Percentiles rank a stretch among this genome's conserved stretches.
Conservation (phyloP, 805 yeast species). For the Yarrowia hollandica region DNA sequence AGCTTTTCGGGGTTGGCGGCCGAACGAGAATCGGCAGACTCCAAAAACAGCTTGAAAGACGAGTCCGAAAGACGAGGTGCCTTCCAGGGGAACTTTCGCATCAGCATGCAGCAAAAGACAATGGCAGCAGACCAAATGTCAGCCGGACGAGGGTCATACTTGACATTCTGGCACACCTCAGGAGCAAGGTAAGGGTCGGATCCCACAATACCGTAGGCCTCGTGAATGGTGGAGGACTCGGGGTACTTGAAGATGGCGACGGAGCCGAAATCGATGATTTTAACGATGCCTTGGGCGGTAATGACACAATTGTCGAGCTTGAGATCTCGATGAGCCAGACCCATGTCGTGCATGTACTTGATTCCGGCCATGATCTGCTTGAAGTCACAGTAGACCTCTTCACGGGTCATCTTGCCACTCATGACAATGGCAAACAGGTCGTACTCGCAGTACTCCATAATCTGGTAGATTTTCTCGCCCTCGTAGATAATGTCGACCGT, state of each 20-base stretch:
- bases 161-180: conserved; percentile 62
- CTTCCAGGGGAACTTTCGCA: conserved; percentile 93
- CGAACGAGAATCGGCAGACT: background rate
- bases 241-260: conserved; percentile 79
- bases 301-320: conserved; percentile 94
- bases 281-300: conserved; percentile 67
- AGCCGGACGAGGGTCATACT: conserved; percentile 81
- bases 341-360: conserved; percentile 70
- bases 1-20: conserved; percentile 9
- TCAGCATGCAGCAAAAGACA: conserved; percentile 84
- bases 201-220: conserved; percentile 86
- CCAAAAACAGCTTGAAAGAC: conserved; percentile 63
- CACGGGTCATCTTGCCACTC: conserved; percentile 73
- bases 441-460: conserved; percentile 90
- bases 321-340: conserved; percentile 89
- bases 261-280: conserved; percentile 90
- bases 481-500: conserved; percentile 80
- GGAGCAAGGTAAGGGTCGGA: conserved; percentile 96
- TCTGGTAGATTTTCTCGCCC: conserved; percentile 60
- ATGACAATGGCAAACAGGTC: conserved; percentile 92
- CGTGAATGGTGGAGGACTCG: conserved; percentile 55
- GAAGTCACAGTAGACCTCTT: conserved; percentile 78
- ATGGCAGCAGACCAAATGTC: conserved; percentile 95
- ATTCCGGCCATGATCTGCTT: conserved; percentile 79
- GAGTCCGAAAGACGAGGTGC: conserved; percentile 77